Evolutionary conservation across 306 rosid genomes (phyloP), one percentile per base, ranked within the genome.

Genomic region (Amphicarpaea edgeworthii): DNA sequence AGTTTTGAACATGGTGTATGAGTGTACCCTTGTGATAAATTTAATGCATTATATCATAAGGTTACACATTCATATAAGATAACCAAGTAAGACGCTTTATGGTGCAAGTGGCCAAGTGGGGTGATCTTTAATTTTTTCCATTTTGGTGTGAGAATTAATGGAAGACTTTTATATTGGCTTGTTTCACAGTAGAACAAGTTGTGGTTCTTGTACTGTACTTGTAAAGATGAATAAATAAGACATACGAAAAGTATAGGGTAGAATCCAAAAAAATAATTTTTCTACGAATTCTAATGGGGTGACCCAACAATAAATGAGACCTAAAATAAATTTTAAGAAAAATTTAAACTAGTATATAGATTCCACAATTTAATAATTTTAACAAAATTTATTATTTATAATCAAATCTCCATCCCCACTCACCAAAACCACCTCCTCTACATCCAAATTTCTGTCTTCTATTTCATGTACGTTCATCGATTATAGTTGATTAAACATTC

Each of bases 401-500:
- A 8, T 50, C 26, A 51, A 20, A 21, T 23, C 34, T 55, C 7
- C 3, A 0, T 32, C 67, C 16, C 17, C 55, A 49, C 21, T 47
- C 69, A 37, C 32, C 14, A 41, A 17, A 40, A 6, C 21, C 38
- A 42, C 72, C 14, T 23, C 21, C 55, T 28, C 3, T 24, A 16
- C 15, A 66, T 66, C 21, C 10, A 15, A 42, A 46, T 21, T 42
- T 66, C 12, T 66, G 14, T 43, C 21, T 55, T 55, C n/a, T 54
- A 23, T 20, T n/a, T n/a, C n/a, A n/a, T 8, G 14, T 53, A 11
- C 41, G 37, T 50, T n/a, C 8, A 6, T 10, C 3, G 6, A 7
- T 68, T 28, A 47, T n/a, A 65, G 12, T 4, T 17, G 23, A 47
- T 68, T n/a, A 16, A 16, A 37, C 46, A 62, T 62, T n/a, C 68